phyloP scores from a whole-genome alignment of 495 filamentous ascomycete species.

The Bombardia bombarda region DNA sequence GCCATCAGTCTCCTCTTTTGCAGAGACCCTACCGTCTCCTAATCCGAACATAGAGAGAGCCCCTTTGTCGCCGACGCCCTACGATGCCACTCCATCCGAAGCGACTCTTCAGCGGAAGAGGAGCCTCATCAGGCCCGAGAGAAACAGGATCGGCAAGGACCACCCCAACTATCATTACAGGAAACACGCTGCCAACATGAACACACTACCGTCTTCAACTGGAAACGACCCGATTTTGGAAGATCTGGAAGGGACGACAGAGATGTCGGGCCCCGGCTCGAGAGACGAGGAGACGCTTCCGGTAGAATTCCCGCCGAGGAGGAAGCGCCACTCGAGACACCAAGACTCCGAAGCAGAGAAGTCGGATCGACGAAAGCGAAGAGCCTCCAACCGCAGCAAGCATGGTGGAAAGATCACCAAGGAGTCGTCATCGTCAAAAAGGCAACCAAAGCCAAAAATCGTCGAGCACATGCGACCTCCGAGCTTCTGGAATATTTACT shows the following conservation, averaged over 20 bases:
- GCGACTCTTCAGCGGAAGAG: constrained; percentile 57
- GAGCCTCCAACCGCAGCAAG: constrained; percentile 24
- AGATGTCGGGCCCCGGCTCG: constrained; percentile 30
- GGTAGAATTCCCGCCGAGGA: constrained; percentile 30
- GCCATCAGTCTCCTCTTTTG: constrained; percentile 40
- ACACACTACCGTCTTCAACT: constrained; percentile 77
- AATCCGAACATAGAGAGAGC: constrained; percentile 38
- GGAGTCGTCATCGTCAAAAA: constrained; percentile 56
- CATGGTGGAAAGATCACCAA: constrained; percentile 45
- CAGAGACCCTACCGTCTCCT: constrained; percentile 41
- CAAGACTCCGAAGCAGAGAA: constrained; percentile 31
- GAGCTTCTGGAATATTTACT: constrained; percentile 93
- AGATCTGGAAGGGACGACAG: constrained; percentile 45
- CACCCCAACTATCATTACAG: constrained; percentile 94
- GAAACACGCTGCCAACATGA: constrained; percentile 85
- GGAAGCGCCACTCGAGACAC: constrained; percentile 11
- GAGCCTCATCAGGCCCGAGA: constrained; percentile 81
- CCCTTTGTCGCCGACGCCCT: constrained; percentile 31
- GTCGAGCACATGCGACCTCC: constrained; percentile 67
- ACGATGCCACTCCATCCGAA: constrained; percentile 14
- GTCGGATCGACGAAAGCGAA: constrained; percentile 17
- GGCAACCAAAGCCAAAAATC: constrained; percentile 49
- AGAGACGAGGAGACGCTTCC: constrained; percentile 31
- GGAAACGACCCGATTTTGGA: constrained; percentile 84
- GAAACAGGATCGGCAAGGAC: constrained; percentile 68